phyloP scores from a whole-genome alignment of 257 asterid genomes.

The Nyctanthes arbortristis region DNA sequence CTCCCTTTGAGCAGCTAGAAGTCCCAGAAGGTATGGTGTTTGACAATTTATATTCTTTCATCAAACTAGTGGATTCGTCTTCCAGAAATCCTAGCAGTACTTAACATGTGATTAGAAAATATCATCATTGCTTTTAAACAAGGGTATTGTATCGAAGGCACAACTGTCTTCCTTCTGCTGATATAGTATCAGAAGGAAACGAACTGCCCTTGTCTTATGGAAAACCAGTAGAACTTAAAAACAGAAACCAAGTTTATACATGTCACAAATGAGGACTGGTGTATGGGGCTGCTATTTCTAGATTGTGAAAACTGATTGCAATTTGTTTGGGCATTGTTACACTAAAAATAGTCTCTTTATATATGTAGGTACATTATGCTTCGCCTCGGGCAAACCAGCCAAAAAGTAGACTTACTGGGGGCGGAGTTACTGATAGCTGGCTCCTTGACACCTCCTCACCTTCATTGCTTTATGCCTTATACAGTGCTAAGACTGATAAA shows the following conservation, averaged over 20 bases:
- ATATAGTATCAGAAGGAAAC: background rate
- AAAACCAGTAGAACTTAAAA: background rate
- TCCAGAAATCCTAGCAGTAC: too few relatives aligned
- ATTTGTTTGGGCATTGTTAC: background rate
- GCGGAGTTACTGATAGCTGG: slow-evolving; percentile 69
- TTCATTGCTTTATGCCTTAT: background rate
- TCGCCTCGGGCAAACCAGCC: slow-evolving; percentile 84
- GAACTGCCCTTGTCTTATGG: background rate
- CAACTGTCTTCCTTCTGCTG: background rate
- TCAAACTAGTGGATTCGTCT: too few relatives aligned
- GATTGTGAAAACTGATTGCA: background rate
- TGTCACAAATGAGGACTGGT: background rate
- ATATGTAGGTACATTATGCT: slow-evolving; percentile 79
- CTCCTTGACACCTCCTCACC: background rate
- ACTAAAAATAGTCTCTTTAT: background rate
- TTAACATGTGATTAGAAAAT: too few relatives aligned
- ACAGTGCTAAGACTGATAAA: background rate
- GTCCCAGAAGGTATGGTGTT: slow-evolving; percentile 67
- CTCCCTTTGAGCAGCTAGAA: slow-evolving; percentile 90
- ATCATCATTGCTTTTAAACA: too few relatives aligned
- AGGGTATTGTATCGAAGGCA: too few relatives aligned
- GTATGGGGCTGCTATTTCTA: background rate
- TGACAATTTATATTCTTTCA: background rate
- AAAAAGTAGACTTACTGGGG: slow-evolving; percentile 97
- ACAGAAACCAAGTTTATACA: too few relatives aligned